Percentiles rank a stretch among this genome's conserved stretches.
Conservation (phyloP, 139 green algal genomes). For the Pleodorina starrii region DNA sequence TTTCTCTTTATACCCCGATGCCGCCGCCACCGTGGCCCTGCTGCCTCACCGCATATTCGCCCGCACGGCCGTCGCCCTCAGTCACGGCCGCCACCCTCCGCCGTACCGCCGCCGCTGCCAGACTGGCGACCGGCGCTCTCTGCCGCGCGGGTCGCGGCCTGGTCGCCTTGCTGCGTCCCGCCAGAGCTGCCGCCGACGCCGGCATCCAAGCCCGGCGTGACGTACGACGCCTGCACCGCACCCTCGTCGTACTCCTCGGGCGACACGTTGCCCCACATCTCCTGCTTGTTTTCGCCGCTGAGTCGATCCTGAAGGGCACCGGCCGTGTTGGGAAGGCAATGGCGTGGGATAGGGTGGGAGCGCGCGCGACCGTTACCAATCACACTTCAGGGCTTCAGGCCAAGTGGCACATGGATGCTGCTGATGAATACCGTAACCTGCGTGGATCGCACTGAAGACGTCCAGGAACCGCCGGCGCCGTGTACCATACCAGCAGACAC, state of each 20-base stretch:
- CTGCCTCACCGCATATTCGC: background rate
- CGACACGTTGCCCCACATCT: constrained; percentile 29
- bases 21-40: background rate
- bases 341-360: too few species aligned
- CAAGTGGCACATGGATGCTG: too few species aligned
- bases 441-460: too few species aligned
- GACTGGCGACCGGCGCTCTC: background rate
- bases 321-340: background rate
- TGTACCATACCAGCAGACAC: too few species aligned
- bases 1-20: background rate
- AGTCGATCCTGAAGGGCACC: constrained; percentile 7
- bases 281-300: constrained; percentile 26
- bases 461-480: too few species aligned
- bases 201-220: background rate
- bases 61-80: background rate
- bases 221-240: background rate
- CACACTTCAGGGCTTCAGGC: too few species aligned
- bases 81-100: background rate
- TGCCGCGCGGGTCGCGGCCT: too few species aligned
- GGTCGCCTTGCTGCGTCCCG: background rate
- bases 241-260: constrained; percentile 35
- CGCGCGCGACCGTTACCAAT: too few species aligned
- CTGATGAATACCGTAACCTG: too few species aligned
- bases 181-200: background rate
- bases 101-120: background rate